Base-by-base conservation (phyloP, 1,284 basidiomycete genomes). In the Microbotryum silenes-acaulis region DNA sequence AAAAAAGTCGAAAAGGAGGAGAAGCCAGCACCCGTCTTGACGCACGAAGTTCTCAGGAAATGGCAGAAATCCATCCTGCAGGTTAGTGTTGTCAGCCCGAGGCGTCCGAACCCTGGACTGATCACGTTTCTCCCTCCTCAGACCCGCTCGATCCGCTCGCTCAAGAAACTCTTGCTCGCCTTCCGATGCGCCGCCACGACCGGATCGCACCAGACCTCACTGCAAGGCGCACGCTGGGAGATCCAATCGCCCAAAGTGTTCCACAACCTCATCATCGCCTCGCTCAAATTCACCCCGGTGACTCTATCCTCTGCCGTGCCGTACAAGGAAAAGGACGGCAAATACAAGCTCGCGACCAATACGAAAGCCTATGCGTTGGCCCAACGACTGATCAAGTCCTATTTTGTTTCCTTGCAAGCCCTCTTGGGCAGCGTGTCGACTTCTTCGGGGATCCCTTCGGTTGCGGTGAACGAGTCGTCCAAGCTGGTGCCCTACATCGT, bases 41-140 rank as follows among this genome's bases (percentile, higher is more conserved):
- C 91, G 4, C 83, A 82, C 67, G 82, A 85, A 54, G 82, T 87
- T 71, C 74, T 98, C 42, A 81, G 81, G 59, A 80, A 81, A 66
- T 97, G 94, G 94, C 91, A 97, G 74, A 89, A 88, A 74, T 84
- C 84, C n/a, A 79, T 97, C 61, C 79, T 98, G 25, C 84, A 93
- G 79, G 91, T 89, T 63, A 64, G 79, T 72, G 6, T 33, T n/a
- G 25, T 18, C 31, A 31, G 31, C 33, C 23, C n/a, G 14, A 63
- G 20, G 14, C 8, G 27, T 14, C 21, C 54, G 27, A 27, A 27
- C 20, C 6, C 55, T 21, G 47, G 48, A 25, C 10, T n/a, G 12
- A 37, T 37, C 37, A 23, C 33, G 18, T 23, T 52, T 25, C 3
- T 18, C 6, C 25, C 20, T 31, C 27, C 60, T 2, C 72, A 94